A percentile compares a stretch with the other conserved stretches of the same genome.
phyloP scores from a whole-genome alignment of 2,329 filamentous ascomycete species.

The Trichoderma sp. region DNA sequence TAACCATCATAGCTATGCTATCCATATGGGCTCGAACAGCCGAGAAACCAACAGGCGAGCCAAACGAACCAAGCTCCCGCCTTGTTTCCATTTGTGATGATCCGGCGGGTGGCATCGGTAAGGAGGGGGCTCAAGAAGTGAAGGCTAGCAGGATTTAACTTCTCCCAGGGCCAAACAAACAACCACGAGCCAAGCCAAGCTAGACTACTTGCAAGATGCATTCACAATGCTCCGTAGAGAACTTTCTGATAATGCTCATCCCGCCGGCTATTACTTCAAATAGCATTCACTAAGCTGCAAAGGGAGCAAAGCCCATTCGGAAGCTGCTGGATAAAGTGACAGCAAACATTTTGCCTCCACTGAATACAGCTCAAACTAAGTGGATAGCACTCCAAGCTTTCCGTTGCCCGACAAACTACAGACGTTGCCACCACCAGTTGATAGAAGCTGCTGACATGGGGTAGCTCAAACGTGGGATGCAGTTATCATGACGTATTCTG shows the following conservation, averaged over 20 bases:
- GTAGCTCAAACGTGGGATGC: background rate
- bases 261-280: background rate
- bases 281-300: background rate
- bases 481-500: background rate
- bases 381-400: background rate
- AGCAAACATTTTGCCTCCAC: background rate
- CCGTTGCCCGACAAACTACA: background rate
- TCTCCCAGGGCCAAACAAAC: background rate
- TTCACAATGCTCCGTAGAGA: background rate
- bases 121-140: background rate
- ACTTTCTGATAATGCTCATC: background rate
- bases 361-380: background rate
- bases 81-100: background rate
- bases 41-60: background rate
- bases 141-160: background rate
- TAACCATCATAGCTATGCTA: no score
- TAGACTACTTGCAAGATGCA: background rate
- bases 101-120: background rate
- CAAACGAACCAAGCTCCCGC: background rate
- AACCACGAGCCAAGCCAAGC: background rate
- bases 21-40: background rate
- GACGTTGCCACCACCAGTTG: background rate
- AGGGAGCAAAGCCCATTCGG: background rate
- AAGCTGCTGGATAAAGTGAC: background rate
- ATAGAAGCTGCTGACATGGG: background rate